Base-by-base conservation (phyloP, 2,329 filamentous ascomycete genomes). In the Bretziella fagacearum region DNA sequence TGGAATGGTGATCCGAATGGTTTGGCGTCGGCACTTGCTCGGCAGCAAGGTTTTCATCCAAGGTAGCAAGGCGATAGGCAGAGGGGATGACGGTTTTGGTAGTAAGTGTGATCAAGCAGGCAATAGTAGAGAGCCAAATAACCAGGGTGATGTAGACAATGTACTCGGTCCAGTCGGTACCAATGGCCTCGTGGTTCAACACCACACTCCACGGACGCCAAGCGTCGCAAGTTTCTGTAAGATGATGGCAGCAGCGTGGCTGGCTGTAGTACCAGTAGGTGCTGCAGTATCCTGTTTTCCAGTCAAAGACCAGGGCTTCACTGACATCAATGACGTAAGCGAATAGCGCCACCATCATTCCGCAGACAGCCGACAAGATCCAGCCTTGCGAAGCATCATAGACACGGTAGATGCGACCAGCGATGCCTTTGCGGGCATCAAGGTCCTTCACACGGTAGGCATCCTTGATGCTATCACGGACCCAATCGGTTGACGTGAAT, bases 401-500 rank as follows among this genome's bases (percentile, higher is more conserved):
- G 56, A 82, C 71, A 1, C 84, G 73, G 39, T 75, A 66, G 11
- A 93, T 55, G 41, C 82, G 78, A n/a, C 89, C 89, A 59, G 80
- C 79, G 51, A 94, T 72, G 63, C 89, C 91, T 60, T 81, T 93
- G 42, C 86, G 73, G 56, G 73, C 79, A 43, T 85, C 77, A 32
- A 98, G 70, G 46, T 79, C 79, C 60, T 93, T 91, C 43, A 93
- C 77, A 22, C 91, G 82, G 56, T 86, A 84, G 7, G 87, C 85
- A 63, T 96, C 91, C 56, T 86, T 84, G 55, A 98, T 95, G 60
- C 82, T 87, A 62, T 98, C 91, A 59, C 94, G 89, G 1, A 98
- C 87, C 91, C 91, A 98, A 61, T 98, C 89, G 47, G 85, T 95
- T 5, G 84, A 93, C 4, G 86, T 94, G 58, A 94, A 94, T 63